Percentiles rank a stretch among this genome's conserved stretches.
These are phyloP conservation scores for Lepiota venenata DNA, from an alignment of 768 basidiomycete genomes.

Conservation along the genomic window DNA sequence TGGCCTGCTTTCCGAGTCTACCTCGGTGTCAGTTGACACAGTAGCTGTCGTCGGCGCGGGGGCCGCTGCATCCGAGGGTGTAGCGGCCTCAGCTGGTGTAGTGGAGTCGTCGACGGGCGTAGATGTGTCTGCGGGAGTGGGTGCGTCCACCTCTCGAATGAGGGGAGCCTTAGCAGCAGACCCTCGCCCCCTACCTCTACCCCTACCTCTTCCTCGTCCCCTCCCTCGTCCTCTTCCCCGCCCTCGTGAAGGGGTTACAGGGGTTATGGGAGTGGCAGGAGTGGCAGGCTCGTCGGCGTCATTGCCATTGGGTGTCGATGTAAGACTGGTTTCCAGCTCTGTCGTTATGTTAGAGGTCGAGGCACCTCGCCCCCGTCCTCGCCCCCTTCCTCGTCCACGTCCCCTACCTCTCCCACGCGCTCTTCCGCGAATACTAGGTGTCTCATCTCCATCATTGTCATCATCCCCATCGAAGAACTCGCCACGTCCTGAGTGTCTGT, in stretches of 20 bases:
- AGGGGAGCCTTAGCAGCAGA: slow-evolving; percentile 15
- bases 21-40: background rate
- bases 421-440: slow-evolving; percentile 17
- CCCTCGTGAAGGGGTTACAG: slow-evolving; percentile 23
- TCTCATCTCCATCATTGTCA: slow-evolving; percentile 54
- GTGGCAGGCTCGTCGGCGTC: slow-evolving; percentile 18
- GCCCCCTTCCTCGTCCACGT: slow-evolving; percentile 24
- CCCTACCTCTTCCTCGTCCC: slow-evolving; percentile 33
- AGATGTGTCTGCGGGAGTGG: slow-evolving; percentile 29
- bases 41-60: background rate
- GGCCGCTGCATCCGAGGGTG: background rate
- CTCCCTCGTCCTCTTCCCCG: slow-evolving; percentile 31
- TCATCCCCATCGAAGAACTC: slow-evolving; percentile 75
- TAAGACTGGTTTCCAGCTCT: slow-evolving; percentile 11
- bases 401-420: slow-evolving; percentile 25
- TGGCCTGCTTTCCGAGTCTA: background rate
- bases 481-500: slow-evolving; percentile 52
- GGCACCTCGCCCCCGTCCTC: slow-evolving; percentile 11
- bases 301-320: slow-evolving; percentile 15
- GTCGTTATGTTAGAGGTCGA: slow-evolving; percentile 11
- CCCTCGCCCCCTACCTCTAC: slow-evolving; percentile 26
- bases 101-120: slow-evolving; percentile 25
- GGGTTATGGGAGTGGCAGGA: slow-evolving; percentile 15
- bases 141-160: slow-evolving; percentile 17
- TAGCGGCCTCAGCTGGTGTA: slow-evolving; percentile 14